phyloP scores from a whole-genome alignment of 2,329 filamentous ascomycete species.

The Cordyceps militaris region DNA sequence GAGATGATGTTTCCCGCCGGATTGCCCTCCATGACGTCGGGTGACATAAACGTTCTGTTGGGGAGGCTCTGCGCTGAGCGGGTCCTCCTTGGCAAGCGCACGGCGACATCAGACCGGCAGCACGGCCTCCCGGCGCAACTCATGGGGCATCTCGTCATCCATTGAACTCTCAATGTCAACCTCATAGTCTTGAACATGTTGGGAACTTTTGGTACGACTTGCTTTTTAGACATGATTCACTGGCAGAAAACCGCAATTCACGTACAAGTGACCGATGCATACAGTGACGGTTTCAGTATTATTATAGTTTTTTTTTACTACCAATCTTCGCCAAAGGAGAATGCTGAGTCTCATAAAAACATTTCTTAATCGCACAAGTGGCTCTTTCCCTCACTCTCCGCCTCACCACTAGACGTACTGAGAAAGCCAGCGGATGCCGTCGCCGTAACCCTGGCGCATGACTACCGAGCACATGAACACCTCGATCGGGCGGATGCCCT shows the following conservation, averaged over 20 bases:
- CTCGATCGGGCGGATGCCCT: slow-evolving; percentile 91
- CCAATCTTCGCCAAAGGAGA: slow-evolving; percentile 29
- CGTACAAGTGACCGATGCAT: neutral
- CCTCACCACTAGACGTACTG: slow-evolving; percentile 71
- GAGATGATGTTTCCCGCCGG: neutral
- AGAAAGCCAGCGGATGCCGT: slow-evolving; percentile 85
- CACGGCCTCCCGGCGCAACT: slow-evolving; percentile 8
- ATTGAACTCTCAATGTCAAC: neutral
- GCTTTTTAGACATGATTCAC: neutral
- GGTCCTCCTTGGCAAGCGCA: slow-evolving; percentile 2
- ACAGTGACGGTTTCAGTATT: slow-evolving; percentile 8
- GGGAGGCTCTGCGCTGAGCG: neutral
- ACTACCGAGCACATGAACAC: slow-evolving; percentile 99
- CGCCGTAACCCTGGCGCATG: slow-evolving; percentile 93
- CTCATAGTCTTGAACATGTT: neutral
- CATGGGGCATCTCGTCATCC: neutral
- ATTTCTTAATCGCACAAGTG: slow-evolving; percentile 20
- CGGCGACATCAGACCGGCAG: neutral
- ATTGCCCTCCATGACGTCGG: slow-evolving; percentile 12
- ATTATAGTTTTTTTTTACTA: slow-evolving; percentile 22
- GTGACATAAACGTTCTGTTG: slow-evolving; percentile 11
- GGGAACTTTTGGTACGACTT: neutral
- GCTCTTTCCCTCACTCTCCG: slow-evolving; percentile 7
- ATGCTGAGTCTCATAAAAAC: slow-evolving; percentile 27
- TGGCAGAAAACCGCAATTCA: neutral